phyloP scores from a whole-genome alignment of 1,284 basidiomycete species.

The Pseudozyma pruni region DNA sequence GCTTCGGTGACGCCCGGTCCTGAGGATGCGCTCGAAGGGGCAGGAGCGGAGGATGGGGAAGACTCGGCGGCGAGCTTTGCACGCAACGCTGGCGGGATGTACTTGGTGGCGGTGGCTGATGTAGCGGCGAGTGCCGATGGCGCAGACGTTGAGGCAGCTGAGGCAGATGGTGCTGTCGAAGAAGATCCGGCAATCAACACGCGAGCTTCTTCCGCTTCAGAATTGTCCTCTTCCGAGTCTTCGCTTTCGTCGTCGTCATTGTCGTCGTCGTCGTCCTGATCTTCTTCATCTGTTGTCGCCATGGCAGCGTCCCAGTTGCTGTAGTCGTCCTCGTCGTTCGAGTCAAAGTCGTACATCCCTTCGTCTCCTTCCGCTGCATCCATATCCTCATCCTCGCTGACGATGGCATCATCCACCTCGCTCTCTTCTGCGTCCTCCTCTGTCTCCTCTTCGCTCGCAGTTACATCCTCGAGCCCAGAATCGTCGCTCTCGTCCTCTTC shows the following conservation, averaged over 20 bases:
- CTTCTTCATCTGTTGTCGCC: slow-evolving; percentile 49
- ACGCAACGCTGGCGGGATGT: slow-evolving; percentile 72
- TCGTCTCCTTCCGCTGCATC: slow-evolving; percentile 20
- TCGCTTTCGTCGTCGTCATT: slow-evolving; percentile 8
- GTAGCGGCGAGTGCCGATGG: neutral
- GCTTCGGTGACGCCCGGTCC: slow-evolving; percentile 1
- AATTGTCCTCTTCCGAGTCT: slow-evolving; percentile 18
- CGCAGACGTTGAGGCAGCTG: neutral
- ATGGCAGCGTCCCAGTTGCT: slow-evolving; percentile 54
- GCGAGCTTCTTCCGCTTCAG: slow-evolving; percentile 36
- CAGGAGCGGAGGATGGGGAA: slow-evolving; percentile 1
- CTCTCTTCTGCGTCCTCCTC: slow-evolving; percentile 17
- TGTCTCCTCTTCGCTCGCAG: slow-evolving; percentile 5
- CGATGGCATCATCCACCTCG: neutral
- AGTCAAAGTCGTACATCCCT: slow-evolving; percentile 41
- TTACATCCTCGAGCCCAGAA: slow-evolving; percentile 20
- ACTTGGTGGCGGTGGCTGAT: slow-evolving; percentile 64
- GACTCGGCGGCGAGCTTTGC: slow-evolving; percentile 64
- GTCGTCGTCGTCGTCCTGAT: slow-evolving; percentile 10
- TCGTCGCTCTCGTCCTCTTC: slow-evolving; percentile 16
- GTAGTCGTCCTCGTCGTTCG: slow-evolving; percentile 43
- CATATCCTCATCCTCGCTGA: neutral
- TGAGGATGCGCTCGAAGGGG: neutral
- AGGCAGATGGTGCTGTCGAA: neutral
- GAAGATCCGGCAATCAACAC: slow-evolving; percentile 19